Conservation (phyloP, 2,329 filamentous ascomycete genomes). For the Oidium heveae region DNA sequence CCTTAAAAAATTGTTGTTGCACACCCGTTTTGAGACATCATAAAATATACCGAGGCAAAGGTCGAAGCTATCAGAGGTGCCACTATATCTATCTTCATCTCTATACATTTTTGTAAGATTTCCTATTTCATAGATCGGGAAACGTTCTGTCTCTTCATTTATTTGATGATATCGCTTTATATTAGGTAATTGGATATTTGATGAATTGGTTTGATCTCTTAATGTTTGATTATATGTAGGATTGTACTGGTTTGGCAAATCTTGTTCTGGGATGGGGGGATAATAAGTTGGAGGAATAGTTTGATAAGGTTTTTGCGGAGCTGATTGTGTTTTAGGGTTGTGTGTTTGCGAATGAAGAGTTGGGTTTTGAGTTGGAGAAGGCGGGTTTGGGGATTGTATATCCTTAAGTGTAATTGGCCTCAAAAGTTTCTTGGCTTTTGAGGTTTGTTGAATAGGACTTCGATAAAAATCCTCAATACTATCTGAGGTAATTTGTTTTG, state of each 20-base stretch:
- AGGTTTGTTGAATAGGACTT: neutral
- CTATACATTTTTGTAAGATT: conserved; percentile 1
- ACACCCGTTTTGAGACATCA: neutral
- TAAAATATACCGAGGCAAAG: conserved; percentile 1
- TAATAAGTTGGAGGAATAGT: too few species aligned
- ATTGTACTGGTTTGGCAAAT: neutral
- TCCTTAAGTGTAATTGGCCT: neutral
- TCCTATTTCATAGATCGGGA: neutral
- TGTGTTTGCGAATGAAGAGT: neutral
- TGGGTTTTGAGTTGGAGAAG: neutral
- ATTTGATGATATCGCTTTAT: neutral
- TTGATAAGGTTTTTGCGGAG: neutral
- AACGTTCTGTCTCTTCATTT: neutral
- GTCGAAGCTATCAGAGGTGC: neutral
- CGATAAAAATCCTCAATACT: neutral
- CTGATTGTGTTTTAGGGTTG: neutral
- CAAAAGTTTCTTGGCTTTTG: neutral
- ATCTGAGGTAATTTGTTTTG: neutral
- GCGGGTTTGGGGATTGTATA: neutral
- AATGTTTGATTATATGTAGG: neutral
- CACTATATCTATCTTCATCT: neutral
- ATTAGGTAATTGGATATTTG: neutral
- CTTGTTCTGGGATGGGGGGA: too few species aligned
- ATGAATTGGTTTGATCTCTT: neutral
- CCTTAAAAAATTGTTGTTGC: neutral